Evolutionary conservation across 495 filamentous ascomycete species (phyloP), one percentile per base, ranked within the genome.

Genomic region (Darksidea phi): DNA sequence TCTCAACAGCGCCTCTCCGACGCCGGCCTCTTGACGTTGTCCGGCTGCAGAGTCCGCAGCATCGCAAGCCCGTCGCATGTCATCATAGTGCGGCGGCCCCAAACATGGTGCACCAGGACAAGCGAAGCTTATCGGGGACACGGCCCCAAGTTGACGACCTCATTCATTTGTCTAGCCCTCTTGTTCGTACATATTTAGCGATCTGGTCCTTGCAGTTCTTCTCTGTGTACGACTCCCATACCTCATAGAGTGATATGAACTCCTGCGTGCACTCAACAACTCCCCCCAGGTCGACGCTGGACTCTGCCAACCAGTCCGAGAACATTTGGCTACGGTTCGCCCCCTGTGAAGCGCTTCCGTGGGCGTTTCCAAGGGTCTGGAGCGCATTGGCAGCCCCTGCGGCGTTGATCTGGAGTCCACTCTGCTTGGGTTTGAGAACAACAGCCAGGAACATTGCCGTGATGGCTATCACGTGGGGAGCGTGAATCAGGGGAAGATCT

Each of bases 261-360:
- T 97, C 95, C 74, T 98, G 94, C 0, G 89, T 91, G 73, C 88
- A 93, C 69, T 97, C 93, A 45, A 96, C 87, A 69, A 96, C 86
- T 20, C 86, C 90, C 73, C 89, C 89, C 70, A 97, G 89, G 71
- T 97, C 93, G 32, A 97, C 83, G 64, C 87, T 88, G 67, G 90
- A 95, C 69, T 97, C 92, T 4, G 93, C 91, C 51, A 97, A 83
- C 88, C 92, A 98, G 41, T 79, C 80, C 1, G 90, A 79, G 50
- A 96, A 82, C 58, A 85, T 87, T 66, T 89, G 86, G 15, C 95
- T 82, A 62, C 88, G 84, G 55, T 70, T 78, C 57, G 82, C 18
- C 20, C 58, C 62, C 51, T 62, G 43, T 6, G 18, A 53, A 10
- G 45, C 18, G 20, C 52, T 25, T 50, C 53, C 47, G 10, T 58